These are phyloP conservation scores for Rhodotorula sp. DNA, from an alignment of 1,284 basidiomycete species.

Conservation along the genomic window DNA sequence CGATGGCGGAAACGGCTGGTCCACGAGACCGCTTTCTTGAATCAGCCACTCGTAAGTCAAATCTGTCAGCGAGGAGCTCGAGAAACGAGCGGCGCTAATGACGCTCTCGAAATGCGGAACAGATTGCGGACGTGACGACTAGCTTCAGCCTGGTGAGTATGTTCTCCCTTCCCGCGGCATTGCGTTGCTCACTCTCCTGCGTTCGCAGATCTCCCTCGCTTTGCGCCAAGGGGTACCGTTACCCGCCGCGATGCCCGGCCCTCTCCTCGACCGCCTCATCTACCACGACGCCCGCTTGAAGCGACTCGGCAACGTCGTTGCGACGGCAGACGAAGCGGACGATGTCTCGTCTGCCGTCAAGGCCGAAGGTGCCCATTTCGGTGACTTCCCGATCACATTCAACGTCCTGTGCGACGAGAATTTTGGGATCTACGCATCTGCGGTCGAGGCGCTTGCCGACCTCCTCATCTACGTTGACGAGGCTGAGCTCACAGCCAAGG, in stretches of 20 bases:
- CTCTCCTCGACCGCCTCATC: slow-evolving; percentile 35
- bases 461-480: slow-evolving; percentile 26
- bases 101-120: not conserved
- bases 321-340: not conserved
- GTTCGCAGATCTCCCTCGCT: slow-evolving; percentile 30
- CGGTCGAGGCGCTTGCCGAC: slow-evolving; percentile 11
- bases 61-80: no score
- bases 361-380: slow-evolving; percentile 27
- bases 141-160: slow-evolving; percentile 29
- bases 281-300: slow-evolving; percentile 30
- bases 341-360: not conserved
- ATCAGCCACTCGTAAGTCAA: slow-evolving; percentile 25
- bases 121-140: slow-evolving; percentile 35
- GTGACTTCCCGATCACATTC: slow-evolving; percentile 16
- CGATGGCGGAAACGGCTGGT: slow-evolving; percentile 28
- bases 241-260: slow-evolving; percentile 33
- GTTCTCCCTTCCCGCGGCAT: no score
- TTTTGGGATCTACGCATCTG: not conserved
- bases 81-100: not conserved
- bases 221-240: slow-evolving; percentile 23
- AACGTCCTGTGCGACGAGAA: slow-evolving; percentile 19
- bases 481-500: slow-evolving; percentile 18
- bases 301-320: not conserved
- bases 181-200: no score
- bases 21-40: slow-evolving; percentile 31